These are phyloP conservation scores for Vaccinium vitisidaea DNA, from an alignment of 148 eudicot genomes.

Conservation along the genomic window DNA sequence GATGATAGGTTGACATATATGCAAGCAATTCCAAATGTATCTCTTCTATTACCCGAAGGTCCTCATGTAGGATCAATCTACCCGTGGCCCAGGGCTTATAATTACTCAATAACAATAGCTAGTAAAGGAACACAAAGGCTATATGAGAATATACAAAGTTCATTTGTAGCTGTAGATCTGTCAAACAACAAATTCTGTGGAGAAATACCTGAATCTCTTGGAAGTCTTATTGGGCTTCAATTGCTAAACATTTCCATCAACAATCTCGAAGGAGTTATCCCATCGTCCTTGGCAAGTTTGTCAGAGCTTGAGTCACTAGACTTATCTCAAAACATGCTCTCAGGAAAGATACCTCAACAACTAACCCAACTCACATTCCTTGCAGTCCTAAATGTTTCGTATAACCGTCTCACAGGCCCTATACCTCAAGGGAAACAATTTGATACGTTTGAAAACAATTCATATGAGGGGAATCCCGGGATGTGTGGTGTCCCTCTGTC, in stretches of 20 bases:
- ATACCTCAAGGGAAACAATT: background rate
- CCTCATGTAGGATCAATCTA: background rate
- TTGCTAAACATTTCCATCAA: background rate
- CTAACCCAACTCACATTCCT: slow-evolving; percentile 1
- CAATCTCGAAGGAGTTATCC: background rate
- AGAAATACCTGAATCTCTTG: background rate
- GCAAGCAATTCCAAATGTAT: background rate
- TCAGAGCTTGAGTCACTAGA: background rate
- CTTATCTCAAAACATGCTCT: background rate
- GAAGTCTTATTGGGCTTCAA: background rate
- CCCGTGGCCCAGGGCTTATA: no score
- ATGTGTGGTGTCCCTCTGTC: slow-evolving; percentile 31
- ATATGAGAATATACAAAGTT: background rate
- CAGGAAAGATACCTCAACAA: background rate
- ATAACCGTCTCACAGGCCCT: background rate
- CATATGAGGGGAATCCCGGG: background rate
- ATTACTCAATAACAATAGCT: slow-evolving; percentile 26
- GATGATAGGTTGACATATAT: background rate
- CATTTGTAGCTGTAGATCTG: background rate
- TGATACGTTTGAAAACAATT: background rate
- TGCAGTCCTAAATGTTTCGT: background rate
- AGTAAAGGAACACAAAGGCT: slow-evolving; percentile 29
- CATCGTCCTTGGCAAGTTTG: background rate
- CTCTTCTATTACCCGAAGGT: background rate
- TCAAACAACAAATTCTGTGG: background rate